Conservation (phyloP, 805 yeast genomes). For the Kodamaea jinghongensis region DNA sequence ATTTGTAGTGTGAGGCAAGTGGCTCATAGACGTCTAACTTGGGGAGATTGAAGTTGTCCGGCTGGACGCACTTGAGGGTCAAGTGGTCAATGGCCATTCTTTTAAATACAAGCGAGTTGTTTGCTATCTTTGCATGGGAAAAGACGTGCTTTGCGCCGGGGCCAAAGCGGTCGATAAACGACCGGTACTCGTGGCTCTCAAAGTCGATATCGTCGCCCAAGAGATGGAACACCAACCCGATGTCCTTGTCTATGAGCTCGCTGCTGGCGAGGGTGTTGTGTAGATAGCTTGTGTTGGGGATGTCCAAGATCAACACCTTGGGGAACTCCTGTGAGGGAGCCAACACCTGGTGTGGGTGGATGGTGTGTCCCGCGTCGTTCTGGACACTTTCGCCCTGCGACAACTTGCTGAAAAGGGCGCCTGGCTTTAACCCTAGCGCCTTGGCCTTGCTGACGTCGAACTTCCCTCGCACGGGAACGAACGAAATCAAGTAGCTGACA, state of each 20-base stretch:
- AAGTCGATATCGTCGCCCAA: constrained; percentile 61
- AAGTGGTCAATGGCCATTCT: constrained; percentile 53
- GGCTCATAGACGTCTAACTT: constrained; percentile 19
- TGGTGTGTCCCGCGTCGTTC: constrained; percentile 53
- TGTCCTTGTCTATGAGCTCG: constrained; percentile 39
- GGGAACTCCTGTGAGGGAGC: constrained; percentile 58
- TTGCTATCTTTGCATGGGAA: constrained; percentile 66
- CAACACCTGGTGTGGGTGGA: constrained; percentile 71
- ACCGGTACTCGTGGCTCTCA: constrained; percentile 38
- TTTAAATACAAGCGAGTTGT: constrained; percentile 58
- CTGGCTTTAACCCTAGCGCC: constrained; percentile 66
- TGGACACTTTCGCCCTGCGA: constrained; percentile 59
- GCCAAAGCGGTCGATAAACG: constrained; percentile 57
- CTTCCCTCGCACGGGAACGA: constrained; percentile 70
- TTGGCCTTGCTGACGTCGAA: constrained; percentile 67
- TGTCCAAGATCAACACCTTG: constrained; percentile 66
- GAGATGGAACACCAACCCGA: constrained; percentile 69
- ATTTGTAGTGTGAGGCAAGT: constrained; percentile 14
- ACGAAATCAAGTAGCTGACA: constrained; percentile 65
- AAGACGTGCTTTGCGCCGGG: constrained; percentile 55
- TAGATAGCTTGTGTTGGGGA: constrained; percentile 54
- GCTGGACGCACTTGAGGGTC: constrained; percentile 55
- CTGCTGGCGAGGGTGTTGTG: constrained; percentile 23
- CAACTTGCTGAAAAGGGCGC: constrained; percentile 55
- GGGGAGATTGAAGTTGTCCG: constrained; percentile 43